phyloP scores from a whole-genome alignment of 169 alveolate genomes.

The Plasmodium berghei region DNA sequence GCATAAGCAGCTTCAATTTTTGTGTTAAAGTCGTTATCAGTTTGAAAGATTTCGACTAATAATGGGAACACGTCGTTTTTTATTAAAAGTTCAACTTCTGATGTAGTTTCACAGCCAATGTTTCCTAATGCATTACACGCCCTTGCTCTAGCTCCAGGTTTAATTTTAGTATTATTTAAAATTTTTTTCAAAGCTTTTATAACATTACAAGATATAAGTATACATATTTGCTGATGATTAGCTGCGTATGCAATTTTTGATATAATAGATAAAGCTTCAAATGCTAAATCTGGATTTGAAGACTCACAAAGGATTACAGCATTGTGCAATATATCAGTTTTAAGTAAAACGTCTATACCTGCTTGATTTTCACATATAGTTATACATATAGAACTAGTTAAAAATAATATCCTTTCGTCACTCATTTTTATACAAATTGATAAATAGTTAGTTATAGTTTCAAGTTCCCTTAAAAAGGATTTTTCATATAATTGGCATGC shows the following conservation, averaged over 20 bases:
- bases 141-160: constrained; percentile 87
- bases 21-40: constrained; percentile 86
- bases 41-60: constrained; percentile 85
- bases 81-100: constrained; percentile 86
- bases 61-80: constrained; percentile 87
- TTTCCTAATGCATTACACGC: constrained; percentile 92
- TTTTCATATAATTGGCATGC: constrained; percentile 76
- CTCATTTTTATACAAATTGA: constrained; percentile 73
- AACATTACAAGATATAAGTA: constrained; percentile 82
- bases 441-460: constrained; percentile 68
- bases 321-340: constrained; percentile 75
- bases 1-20: constrained; percentile 92
- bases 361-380: constrained; percentile 77
- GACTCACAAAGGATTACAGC: constrained; percentile 76
- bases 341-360: constrained; percentile 70
- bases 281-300: constrained; percentile 81
- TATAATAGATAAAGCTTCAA: constrained; percentile 89
- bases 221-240: constrained; percentile 84
- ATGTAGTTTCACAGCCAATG: constrained; percentile 90
- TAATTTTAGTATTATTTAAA: constrained; percentile 84
- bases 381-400: constrained; percentile 75
- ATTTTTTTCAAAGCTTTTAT: constrained; percentile 86
- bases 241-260: constrained; percentile 90
- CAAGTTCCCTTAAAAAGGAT: constrained; percentile 75
- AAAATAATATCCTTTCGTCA: constrained; percentile 63